Base-by-base conservation (phyloP, 2,329 filamentous ascomycete species). In the Botrytis fragariae region DNA sequence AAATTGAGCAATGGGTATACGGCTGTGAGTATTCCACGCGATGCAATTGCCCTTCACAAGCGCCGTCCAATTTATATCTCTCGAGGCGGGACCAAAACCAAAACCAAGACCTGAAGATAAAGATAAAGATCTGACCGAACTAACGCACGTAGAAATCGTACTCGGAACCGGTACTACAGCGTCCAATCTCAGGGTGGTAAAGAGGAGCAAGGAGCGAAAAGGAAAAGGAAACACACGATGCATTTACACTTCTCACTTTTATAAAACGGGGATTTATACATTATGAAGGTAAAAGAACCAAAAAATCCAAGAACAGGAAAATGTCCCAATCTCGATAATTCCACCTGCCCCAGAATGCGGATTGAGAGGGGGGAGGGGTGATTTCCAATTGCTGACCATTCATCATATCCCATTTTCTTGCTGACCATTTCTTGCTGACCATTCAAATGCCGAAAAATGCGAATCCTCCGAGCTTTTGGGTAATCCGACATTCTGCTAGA, bases 381-480 rank as follows among this genome's bases (percentile, higher is more conserved):
- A 42, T 72, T 67, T 67, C 44, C 16, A 72, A 72, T 67, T 72
- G 70, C 70, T 67, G 70, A 67, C 70, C 60, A 59, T 37, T 62
- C 25, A 8, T 4, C 29, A 4, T 25, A 60, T 60, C 32, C 32
- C 29, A n/a, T 51, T 35, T 51, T 51, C 16, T 51, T 51, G 48
- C 48, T n/a, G 48, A 54, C 48, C 48, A 54, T 29, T 54, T 25
- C 12, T 42, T n/a, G 44, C 62, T 45, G n/a, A 51, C 25, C 45
- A n/a, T n/a, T 16, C 4, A 10, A 16, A 18, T 44, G 32, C 22
- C 22, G 45, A 68, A 68, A 5, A 54, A 48, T n/a, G 22, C 64
- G 45, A 67, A 68, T 35, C 2, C 6, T 68, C 65, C 25, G 45
- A 57, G 22, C 4, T 12, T 51, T n/a, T 51, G 12, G 12, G 3